Base-by-base conservation (phyloP, 1,284 basidiomycete species). In the Tilletiaria anomala region DNA sequence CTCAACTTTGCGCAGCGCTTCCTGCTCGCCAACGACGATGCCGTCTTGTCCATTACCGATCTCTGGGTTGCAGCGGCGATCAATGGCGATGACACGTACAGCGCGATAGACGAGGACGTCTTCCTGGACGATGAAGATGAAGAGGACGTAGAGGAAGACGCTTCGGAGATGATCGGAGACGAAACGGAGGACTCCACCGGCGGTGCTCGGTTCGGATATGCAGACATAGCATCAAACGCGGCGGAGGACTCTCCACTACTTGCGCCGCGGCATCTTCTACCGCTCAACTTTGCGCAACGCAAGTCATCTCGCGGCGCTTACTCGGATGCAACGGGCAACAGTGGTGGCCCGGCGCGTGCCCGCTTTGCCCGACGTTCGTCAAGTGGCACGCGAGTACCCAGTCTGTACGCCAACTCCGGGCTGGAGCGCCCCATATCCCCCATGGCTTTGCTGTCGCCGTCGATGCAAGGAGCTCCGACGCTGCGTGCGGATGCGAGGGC, bases 61-160 rank as follows among this genome's bases (percentile, higher is more conserved):
- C 71, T 91, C 12, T 91, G 87, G 86, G 82, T 91, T 45, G 85
- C 86, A 8, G 80, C 85, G 17, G 87, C 87, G 3, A 84, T 87
- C 71, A 85, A 84, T 46, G 82, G 78, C 6, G 86, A 88, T 54
- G 82, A 83, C 4, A 47, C 44, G 12, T 56, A 61, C 42, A 17
- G n/a, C 12, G 39, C 32, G 29, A 47, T 59, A 16, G 59, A 62
- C 32, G 58, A 61, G 18, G 64, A 65, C 12, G 47, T 50, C 0
- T 54, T 62, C 21, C 50, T 47, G 54, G 81, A 83, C 50, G 77
- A 82, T 48, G 75, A 77, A 3, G 80, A 80, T 5, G 48, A 54
- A 4, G 26, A 45, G 14, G 40, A 42, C 4, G 45, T 24, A 18
- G 42, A 46, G 12, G 44, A 46, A 17, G 48, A 43, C 4, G 74